These are phyloP conservation scores for Saturnispora galanensis DNA, from an alignment of 805 yeast genomes.

Conservation along the genomic window DNA sequence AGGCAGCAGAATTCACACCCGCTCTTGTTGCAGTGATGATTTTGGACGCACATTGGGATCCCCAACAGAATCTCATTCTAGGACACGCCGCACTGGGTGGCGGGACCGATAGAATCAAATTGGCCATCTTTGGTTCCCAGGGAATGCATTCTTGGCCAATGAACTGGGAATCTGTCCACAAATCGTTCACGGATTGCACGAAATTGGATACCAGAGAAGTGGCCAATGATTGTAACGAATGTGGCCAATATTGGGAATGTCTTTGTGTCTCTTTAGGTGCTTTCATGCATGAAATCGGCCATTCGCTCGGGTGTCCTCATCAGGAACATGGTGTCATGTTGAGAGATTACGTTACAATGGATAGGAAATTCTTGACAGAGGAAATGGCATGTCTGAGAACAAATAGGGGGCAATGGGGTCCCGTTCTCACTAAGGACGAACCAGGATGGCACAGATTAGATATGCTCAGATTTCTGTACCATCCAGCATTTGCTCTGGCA, in stretches of 20 bases:
- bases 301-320: slow-evolving; percentile 84
- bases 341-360: slow-evolving; percentile 71
- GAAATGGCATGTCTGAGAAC: slow-evolving; percentile 54
- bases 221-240: slow-evolving; percentile 82
- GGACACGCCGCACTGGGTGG: slow-evolving; percentile 97
- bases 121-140: slow-evolving; percentile 93
- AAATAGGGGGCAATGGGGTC: slow-evolving; percentile 36
- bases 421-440: slow-evolving; percentile 47
- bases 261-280: slow-evolving; percentile 83
- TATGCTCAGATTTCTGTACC: slow-evolving; percentile 64
- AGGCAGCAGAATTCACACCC: slow-evolving; percentile 30
- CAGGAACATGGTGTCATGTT: slow-evolving; percentile 86
- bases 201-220: slow-evolving; percentile 53
- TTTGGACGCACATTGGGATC: slow-evolving; percentile 81
- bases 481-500: slow-evolving; percentile 70
- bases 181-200: slow-evolving; percentile 66
- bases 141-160: slow-evolving; percentile 90
- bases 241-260: slow-evolving; percentile 88
- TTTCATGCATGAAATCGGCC: slow-evolving; percentile 93
- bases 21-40: slow-evolving; percentile 78
- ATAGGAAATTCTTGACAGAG: slow-evolving; percentile 69
- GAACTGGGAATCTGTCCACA: slow-evolving; percentile 59
- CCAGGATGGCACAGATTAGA: slow-evolving; percentile 88
- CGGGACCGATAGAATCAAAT: slow-evolving; percentile 53
- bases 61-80: slow-evolving; percentile 42